Conservation (phyloP, 768 basidiomycete species). For the Lactifluus pinguis region DNA sequence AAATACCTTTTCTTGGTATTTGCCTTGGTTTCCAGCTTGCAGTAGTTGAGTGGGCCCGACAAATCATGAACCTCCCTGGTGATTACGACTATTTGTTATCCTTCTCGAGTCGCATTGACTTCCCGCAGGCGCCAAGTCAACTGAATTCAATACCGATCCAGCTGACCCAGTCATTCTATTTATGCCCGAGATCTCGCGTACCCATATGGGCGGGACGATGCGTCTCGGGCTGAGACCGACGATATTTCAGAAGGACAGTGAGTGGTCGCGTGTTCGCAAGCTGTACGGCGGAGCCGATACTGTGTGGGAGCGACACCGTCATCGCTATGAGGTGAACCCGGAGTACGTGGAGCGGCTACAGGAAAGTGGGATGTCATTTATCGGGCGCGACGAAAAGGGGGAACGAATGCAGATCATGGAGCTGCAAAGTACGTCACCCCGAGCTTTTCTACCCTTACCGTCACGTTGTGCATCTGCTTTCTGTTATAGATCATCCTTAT, state of each 20-base stretch:
- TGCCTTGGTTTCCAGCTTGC: constrained; percentile 98
- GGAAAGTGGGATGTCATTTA: constrained; percentile 63
- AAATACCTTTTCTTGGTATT: constrained; percentile 90
- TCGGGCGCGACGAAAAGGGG: constrained; percentile 90
- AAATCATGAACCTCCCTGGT: constrained; percentile 68
- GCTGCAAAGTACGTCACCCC: constrained; percentile 50
- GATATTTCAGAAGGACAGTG: constrained; percentile 65
- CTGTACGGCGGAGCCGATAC: constrained; percentile 75
- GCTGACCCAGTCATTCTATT: constrained; percentile 78
- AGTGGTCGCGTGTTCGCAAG: constrained; percentile 66
- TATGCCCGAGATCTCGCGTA: constrained; percentile 98
- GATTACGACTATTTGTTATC: constrained; percentile 17
- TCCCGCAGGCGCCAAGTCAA: constrained; percentile 66
- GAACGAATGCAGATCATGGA: constrained; percentile 98
- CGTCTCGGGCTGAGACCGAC: constrained; percentile 96
- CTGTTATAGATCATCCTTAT: constrained; percentile 73
- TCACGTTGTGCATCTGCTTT: background rate
- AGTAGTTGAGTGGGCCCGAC: constrained; percentile 89
- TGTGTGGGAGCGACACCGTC: constrained; percentile 95
- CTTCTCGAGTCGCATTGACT: constrained; percentile 4
- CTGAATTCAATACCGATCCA: constrained; percentile 62
- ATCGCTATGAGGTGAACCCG: constrained; percentile 95
- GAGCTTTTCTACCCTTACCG: background rate
- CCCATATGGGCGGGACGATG: constrained; percentile 99
- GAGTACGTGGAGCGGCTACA: constrained; percentile 65